Evolutionary conservation across 1,284 basidiomycete species (phyloP), one percentile per base, ranked within the genome.

Genomic region (Ganoderma boninense): DNA sequence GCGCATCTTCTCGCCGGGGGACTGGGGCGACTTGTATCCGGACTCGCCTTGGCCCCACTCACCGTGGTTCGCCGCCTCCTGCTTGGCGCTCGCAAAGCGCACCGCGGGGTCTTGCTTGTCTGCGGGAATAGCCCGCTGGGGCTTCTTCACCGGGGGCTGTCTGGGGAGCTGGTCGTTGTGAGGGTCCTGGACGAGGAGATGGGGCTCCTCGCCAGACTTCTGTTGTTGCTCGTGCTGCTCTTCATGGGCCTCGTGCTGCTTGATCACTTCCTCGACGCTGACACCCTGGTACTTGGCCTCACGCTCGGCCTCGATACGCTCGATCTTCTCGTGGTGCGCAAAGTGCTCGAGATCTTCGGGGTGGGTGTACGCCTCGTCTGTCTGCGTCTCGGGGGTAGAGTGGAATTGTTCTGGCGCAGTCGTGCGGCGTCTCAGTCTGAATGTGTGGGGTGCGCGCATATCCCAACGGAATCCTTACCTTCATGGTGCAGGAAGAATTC

Each of bases 301-400:
- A 35, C 89, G 88, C 76, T 93, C 89, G 49, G 94, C 95, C 82
- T 99, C 98, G 77, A 93, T 85, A 14, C 81, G 87, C 80, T 99
- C 98, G 74, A 99, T 98, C 20, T 84, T 78, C 71, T 95, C 94
- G 82, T 99, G 98, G 73, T 95, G 90, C 69, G 90, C 84, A 79
- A 97, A 98, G 79, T 97, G 95, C 76, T 95, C 94, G 65, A 92
- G 72, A 82, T 97, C 96, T 81, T 98, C 98, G 3, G 95, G 91
- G 81, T 99, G 97, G 70, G 81, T 93, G 84, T 99, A 99, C 0
- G 96, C 88, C 76, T 97, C 96, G 79, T 98, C 97, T 0, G 95
- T 96, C 82, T 99, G 97, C 0, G 97, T 98, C 80, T 99, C 97
- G 0, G 97, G 97, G 29, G 97, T 98, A 35, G 88, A 94, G 84